Evolutionary conservation across 2,329 filamentous ascomycete species (phyloP).

Genomic region (Sclerotiophoma versabilis): DNA sequence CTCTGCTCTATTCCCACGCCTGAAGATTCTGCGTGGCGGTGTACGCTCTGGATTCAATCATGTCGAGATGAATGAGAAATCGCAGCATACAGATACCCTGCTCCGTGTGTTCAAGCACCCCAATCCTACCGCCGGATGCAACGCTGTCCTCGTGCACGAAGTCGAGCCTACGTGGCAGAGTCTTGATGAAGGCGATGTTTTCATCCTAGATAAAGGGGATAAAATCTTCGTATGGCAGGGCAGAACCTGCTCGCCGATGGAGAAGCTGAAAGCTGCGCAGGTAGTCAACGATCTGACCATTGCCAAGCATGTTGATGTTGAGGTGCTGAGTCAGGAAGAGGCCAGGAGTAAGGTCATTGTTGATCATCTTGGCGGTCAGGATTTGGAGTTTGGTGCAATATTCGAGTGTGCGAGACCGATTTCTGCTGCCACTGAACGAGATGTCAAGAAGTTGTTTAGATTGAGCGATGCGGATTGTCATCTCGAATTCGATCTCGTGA

Average conservation of each 20-base stretch:
- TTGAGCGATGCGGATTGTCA: slow-evolving; percentile 68
- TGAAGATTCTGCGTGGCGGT: slow-evolving; percentile 68
- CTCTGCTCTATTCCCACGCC: slow-evolving; percentile 64
- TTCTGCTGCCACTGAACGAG: slow-evolving; percentile 23
- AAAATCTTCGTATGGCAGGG: slow-evolving; percentile 78
- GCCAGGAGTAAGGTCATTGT: slow-evolving; percentile 62
- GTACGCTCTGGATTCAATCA: slow-evolving; percentile 69
- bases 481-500: slow-evolving; percentile 65
- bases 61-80: slow-evolving; percentile 59
- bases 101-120: slow-evolving; percentile 69
- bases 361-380: slow-evolving; percentile 51
- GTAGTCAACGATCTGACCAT: slow-evolving; percentile 70
- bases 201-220: slow-evolving; percentile 66
- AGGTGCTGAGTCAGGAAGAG: slow-evolving; percentile 69
- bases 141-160: slow-evolving; percentile 67
- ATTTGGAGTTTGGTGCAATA: slow-evolving; percentile 54
- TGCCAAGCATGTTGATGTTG: slow-evolving; percentile 69
- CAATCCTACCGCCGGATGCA: slow-evolving; percentile 51
- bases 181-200: slow-evolving; percentile 71
- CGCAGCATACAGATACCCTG: slow-evolving; percentile 59
- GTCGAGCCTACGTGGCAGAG: slow-evolving; percentile 68
- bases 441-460: slow-evolving; percentile 62
- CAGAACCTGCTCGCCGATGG: slow-evolving; percentile 69
- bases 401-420: slow-evolving; percentile 57
- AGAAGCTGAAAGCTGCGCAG: slow-evolving; percentile 72